phyloP scores from a whole-genome alignment of 192 early-diverging fungal species.

The Coemansia sp. region DNA sequence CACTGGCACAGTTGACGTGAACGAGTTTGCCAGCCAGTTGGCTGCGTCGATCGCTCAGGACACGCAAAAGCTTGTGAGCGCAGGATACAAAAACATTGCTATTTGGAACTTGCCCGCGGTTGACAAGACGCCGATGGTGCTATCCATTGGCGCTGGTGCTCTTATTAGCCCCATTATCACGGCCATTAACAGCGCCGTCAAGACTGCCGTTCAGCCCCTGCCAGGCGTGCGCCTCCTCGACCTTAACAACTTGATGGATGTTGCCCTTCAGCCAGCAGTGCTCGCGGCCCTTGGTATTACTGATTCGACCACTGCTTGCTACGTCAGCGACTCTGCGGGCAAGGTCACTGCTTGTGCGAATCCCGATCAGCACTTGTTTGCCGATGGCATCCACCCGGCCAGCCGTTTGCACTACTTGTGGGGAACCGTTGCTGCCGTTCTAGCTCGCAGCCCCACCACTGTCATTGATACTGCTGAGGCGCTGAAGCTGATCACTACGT shows the following conservation, averaged over 20 bases:
- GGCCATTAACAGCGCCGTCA: slow-evolving; percentile 25
- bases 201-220: slow-evolving; percentile 7
- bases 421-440: slow-evolving; percentile 36
- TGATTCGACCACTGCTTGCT: slow-evolving; percentile 30
- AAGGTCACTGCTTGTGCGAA: slow-evolving; percentile 27
- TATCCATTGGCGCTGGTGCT: slow-evolving; percentile 3
- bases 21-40: slow-evolving; percentile 20
- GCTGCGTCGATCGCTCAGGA: slow-evolving; percentile 27
- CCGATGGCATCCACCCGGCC: slow-evolving; percentile 41
- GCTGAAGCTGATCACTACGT: slow-evolving; percentile 13
- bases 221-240: slow-evolving; percentile 26
- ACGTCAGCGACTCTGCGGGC: slow-evolving; percentile 11
- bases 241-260: slow-evolving; percentile 22
- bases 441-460: slow-evolving; percentile 27
- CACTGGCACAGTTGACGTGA: slow-evolving; percentile 12
- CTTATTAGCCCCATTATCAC: slow-evolving; percentile 16
- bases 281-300: slow-evolving; percentile 30
- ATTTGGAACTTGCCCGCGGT: slow-evolving; percentile 47
- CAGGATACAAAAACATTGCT: slow-evolving; percentile 46
- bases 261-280: slow-evolving; percentile 22
- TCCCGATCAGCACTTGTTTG: slow-evolving; percentile 48
- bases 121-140: slow-evolving; percentile 25
- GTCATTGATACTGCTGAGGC: slow-evolving; percentile 17
- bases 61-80: slow-evolving; percentile 18
- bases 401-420: slow-evolving; percentile 51